Evolutionary conservation across 2,329 filamentous ascomycete species (phyloP), one percentile per base, ranked within the genome.

Genomic region (Botrytis porri): DNA sequence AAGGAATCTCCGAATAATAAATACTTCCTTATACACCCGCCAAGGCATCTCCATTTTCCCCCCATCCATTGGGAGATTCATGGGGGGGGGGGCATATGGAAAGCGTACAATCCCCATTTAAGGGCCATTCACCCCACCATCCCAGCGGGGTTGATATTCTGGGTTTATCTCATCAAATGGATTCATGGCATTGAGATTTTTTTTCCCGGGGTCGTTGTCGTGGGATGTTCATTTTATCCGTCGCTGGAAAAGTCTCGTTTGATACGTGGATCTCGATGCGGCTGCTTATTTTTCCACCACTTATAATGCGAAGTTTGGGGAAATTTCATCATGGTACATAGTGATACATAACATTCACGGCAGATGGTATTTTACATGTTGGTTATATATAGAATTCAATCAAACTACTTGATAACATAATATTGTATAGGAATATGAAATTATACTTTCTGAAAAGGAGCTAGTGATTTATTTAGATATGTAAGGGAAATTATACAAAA

Each of bases 251-350:
- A 39, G 25, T 48, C 41, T 32, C 25, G 16, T 72, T 48, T 69
- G 54, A 72, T 72, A 69, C 51, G 70, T 67, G 51, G 61, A 45
- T 60, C n/a, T 59, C 41, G 7, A 41, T 39, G 54, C 63, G 70
- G 70, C 32, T 29, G 32, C 32, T 43, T 61, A 61, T 61, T 72
- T 72, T 72, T 69, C 70, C 70, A 72, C 70, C 70, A 72, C 37
- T 72, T 37, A 72, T 8, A 59, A 32, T 12, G 45, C 32, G 18
- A 20, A 0, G n/a, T 32, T n/a, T 5, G 35, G 22, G 20, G 20
- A 22, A 60, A 45, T 59, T 59, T 59, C 32, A 51, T 25, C 64
- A 54, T 22, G 45, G 22, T 14, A 39, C 25, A 54, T 67, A 22
- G 45, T 18, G 25, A 4, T 29, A n/a, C 51, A 57, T 39, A 32